Base-by-base conservation (phyloP, 345 rosid species). In the Clarkia xantiana region DNA sequence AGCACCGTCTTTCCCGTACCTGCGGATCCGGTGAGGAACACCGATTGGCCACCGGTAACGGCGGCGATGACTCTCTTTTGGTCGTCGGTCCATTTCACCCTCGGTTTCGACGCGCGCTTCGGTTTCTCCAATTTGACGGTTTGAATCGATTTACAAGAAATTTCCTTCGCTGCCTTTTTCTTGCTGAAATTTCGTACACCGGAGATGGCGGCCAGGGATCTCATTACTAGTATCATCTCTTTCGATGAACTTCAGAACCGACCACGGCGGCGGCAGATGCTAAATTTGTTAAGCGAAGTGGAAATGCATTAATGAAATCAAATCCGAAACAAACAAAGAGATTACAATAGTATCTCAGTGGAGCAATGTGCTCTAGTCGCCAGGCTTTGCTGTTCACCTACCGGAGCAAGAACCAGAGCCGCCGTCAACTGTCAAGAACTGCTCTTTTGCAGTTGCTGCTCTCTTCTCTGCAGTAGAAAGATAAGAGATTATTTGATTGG, bases 1-100 rank as follows among this genome's bases (percentile, higher is more conserved):
- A 67, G 41, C 16, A 56, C 53, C 4, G 72, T 60, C 41, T 71
- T 71, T 19, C 72, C 72, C 5, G 76, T 67, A 18, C 76, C 72
- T 0, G 72, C 76, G 18, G 70, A 58, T 14, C 76, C 76, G 9
- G 72, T 61, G 42, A 52, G 47, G 42, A 71, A 71, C 38, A 67
- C 64, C 0, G 72, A 67, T 0, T 0, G 13, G 18, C 76, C 76
- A 4, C 40, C 0, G 9, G 50, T 19, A 17, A 66, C 45, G 42
- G 50, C 47, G 52, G 47, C 34, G 56, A 67, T 29, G 15, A 64
- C 51, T 9, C 60, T 18, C 44, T 36, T 14, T 56, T 71, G 76
- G n/a, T 71, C 76, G 14, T 60, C 56, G 10, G 66, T 60, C 76
- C 69, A 71, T 42, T 59, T 18, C 17, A 60, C 22, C 19, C 25